phyloP scores from a whole-genome alignment of 331 rosid species.

The Quercus phellos region DNA sequence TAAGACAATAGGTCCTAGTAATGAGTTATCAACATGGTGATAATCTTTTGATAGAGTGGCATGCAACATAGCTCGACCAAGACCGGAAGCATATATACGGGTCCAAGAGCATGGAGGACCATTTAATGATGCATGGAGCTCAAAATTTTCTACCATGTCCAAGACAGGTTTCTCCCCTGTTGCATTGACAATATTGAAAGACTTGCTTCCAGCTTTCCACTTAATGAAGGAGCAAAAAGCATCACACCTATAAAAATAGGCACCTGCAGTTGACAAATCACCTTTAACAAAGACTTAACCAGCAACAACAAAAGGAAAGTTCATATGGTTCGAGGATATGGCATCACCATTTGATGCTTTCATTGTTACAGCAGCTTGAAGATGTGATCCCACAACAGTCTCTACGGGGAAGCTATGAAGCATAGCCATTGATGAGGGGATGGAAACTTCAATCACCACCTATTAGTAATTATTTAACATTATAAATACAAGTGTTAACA shows the following conservation, averaged over 20 bases:
- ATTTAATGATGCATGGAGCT: slow-evolving; percentile 36
- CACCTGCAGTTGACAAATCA: slow-evolving; percentile 56
- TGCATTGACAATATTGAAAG: slow-evolving; percentile 63
- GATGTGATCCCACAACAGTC: slow-evolving; percentile 83
- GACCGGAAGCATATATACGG: slow-evolving; percentile 57
- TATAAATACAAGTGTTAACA: neutral
- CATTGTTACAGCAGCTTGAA: slow-evolving; percentile 89
- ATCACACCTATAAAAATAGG: slow-evolving; percentile 68
- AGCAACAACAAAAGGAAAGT: slow-evolving; percentile 17
- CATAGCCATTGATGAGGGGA: slow-evolving; percentile 75
- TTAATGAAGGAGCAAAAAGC: slow-evolving; percentile 67
- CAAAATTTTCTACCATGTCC: slow-evolving; percentile 35
- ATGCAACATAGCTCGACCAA: slow-evolving; percentile 70
- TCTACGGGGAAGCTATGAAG: slow-evolving; percentile 78
- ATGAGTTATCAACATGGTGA: slow-evolving; percentile 38
- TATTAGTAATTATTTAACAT: slow-evolving; percentile 19
- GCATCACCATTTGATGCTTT: slow-evolving; percentile 70
- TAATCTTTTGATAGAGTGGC: slow-evolving; percentile 66
- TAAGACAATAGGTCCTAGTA: slow-evolving; percentile 56
- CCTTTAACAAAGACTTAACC: slow-evolving; percentile 24
- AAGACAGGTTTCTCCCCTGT: slow-evolving; percentile 43
- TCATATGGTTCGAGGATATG: slow-evolving; percentile 9
- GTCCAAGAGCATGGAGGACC: slow-evolving; percentile 79
- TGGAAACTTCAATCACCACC: slow-evolving; percentile 79
- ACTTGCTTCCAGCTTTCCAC: slow-evolving; percentile 83